These are phyloP conservation scores for Mucor indicus DNA, from an alignment of 371 early-diverging fungal genomes.

Conservation along the genomic window DNA sequence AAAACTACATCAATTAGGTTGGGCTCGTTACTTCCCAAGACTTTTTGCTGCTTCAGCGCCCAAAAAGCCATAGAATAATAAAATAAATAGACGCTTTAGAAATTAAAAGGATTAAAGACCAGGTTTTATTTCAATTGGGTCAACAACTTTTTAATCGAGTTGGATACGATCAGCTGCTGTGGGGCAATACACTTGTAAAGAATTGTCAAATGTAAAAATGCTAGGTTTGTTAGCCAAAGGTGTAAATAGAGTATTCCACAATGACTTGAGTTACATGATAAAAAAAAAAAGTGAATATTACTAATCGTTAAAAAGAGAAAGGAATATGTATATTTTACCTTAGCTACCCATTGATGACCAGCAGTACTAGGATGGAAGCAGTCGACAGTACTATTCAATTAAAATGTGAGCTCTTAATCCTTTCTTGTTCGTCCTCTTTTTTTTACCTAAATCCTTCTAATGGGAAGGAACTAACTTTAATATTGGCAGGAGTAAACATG, in stretches of 20 bases:
- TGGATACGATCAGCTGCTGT: slow-evolving; percentile 14
- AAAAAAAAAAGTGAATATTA: background rate
- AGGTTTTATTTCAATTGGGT: background rate
- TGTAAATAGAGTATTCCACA: slow-evolving; percentile 10
- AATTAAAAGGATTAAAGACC: background rate
- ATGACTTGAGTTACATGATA: background rate
- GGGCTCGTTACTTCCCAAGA: slow-evolving; percentile 36
- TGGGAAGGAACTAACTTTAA: slow-evolving; percentile 12
- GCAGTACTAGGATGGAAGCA: slow-evolving; percentile 13
- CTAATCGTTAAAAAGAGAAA: background rate
- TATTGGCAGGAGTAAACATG: slow-evolving; percentile 17
- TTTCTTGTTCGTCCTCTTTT: too few species aligned
- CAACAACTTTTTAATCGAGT: slow-evolving; percentile 1
- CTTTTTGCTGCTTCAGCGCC: slow-evolving; percentile 19
- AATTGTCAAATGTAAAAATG: background rate
- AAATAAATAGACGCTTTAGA: background rate
- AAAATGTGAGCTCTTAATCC: too few species aligned
- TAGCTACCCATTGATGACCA: slow-evolving; percentile 14
- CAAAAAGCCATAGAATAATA: slow-evolving; percentile 2
- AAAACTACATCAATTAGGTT: slow-evolving; percentile 38
- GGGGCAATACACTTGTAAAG: slow-evolving; percentile 5
- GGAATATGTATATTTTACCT: slow-evolving; percentile 3
- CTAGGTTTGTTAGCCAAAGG: slow-evolving; percentile 6
- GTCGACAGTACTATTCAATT: background rate
- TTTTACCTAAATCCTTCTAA: slow-evolving; percentile 17